phyloP scores from a whole-genome alignment of 2,329 filamentous ascomycete species.

The Hawksworthiomyces lignivorus region DNA sequence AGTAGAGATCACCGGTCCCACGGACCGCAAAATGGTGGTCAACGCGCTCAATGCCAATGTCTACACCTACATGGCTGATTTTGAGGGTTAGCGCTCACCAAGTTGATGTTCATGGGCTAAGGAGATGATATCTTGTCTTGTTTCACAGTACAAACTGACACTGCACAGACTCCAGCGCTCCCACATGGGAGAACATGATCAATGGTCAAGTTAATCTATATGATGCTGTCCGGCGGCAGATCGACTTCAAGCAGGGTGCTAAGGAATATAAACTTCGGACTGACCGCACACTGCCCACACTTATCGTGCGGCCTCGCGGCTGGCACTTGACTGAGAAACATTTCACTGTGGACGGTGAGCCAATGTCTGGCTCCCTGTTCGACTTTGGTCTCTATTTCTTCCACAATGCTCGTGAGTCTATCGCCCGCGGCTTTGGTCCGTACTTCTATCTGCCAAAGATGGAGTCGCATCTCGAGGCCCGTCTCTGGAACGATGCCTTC shows the following conservation, averaged over 20 bases:
- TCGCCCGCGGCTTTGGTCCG: slow-evolving; percentile 76
- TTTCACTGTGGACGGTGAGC: slow-evolving; percentile 88
- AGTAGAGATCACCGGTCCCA: slow-evolving; percentile 95
- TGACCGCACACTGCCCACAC: slow-evolving; percentile 74
- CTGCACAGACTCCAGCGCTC: slow-evolving; percentile 74
- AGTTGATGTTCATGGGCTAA: too few species aligned
- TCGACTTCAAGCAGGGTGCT: slow-evolving; percentile 90
- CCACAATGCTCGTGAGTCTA: slow-evolving; percentile 89
- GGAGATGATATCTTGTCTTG: too few species aligned
- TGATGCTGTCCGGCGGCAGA: slow-evolving; percentile 85
- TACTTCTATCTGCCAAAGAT: slow-evolving; percentile 99
- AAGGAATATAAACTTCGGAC: slow-evolving; percentile 98
- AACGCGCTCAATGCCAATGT: slow-evolving; percentile 95
- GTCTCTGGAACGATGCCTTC: slow-evolving; percentile 97
- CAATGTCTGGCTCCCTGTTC: slow-evolving; percentile 86
- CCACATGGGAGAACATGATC: slow-evolving; percentile 99
- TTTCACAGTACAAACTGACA: too few species aligned
- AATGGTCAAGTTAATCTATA: slow-evolving; percentile 97
- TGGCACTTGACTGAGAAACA: slow-evolving; percentile 99
- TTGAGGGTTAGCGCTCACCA: slow-evolving; percentile 73
- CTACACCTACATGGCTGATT: slow-evolving; percentile 99
- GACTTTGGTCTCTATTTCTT: slow-evolving; percentile 99
- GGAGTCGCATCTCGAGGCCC: slow-evolving; percentile 94
- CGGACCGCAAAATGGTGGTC: slow-evolving; percentile 97
- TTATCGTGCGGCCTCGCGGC: slow-evolving; percentile 89